These are phyloP conservation scores for Diaporthe sp. DNA, from an alignment of 2,329 filamentous ascomycete species.

Conservation along the genomic window DNA sequence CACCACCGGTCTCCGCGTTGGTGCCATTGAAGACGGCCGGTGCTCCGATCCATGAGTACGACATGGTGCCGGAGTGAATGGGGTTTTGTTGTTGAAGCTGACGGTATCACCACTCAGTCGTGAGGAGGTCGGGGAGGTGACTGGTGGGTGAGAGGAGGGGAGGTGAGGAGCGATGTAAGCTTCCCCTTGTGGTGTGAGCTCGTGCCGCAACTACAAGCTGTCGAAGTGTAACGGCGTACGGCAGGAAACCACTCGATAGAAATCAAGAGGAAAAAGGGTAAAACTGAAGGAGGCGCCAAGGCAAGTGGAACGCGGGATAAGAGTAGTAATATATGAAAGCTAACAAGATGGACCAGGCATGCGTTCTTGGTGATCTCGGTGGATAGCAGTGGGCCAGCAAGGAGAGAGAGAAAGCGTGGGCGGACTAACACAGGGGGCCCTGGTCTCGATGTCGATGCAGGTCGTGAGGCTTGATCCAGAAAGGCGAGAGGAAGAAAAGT, in stretches of 20 bases:
- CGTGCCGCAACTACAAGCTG: constrained; percentile 23
- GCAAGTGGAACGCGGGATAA: constrained; percentile 7
- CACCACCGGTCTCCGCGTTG: constrained; percentile 75
- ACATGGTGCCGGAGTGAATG: constrained; percentile 55
- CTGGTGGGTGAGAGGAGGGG: neutral
- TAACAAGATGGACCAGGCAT: constrained; percentile 27
- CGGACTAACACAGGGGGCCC: constrained; percentile 37
- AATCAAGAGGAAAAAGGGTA: neutral
- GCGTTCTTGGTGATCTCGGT: constrained; percentile 27
- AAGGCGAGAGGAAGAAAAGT: constrained; percentile 27
- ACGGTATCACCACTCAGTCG: neutral
- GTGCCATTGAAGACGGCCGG: constrained; percentile 75
- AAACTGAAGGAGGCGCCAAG: neutral
- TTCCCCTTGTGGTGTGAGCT: neutral
- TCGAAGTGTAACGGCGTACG: constrained; percentile 31
- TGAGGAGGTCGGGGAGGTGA: neutral
- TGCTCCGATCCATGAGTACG: constrained; percentile 70
- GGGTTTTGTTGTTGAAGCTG: constrained; percentile 26
- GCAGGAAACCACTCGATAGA: constrained; percentile 10
- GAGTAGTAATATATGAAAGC: constrained; percentile 38
- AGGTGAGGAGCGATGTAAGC: constrained; percentile 6
- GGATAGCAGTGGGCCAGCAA: constrained; percentile 35
- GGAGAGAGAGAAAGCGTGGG: constrained; percentile 34
- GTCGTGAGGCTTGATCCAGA: constrained; percentile 26
- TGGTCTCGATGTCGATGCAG: constrained; percentile 31